phyloP scores from a whole-genome alignment of 2,329 filamentous ascomycete species.

The Epichloe bromicola region DNA sequence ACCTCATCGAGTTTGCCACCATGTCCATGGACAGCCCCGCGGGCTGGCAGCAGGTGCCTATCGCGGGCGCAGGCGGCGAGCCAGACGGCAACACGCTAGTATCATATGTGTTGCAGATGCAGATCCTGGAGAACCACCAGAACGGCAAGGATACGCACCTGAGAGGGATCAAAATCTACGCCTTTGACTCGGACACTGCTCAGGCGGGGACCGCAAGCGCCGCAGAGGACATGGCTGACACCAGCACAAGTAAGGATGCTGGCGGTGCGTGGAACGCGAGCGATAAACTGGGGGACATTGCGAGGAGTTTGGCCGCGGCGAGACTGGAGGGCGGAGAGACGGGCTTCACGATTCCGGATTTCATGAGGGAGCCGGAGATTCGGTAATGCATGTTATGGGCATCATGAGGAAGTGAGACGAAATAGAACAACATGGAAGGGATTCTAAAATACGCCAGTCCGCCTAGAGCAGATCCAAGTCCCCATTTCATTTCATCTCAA shows the following conservation, averaged over 20 bases:
- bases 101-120: slow-evolving; percentile 81
- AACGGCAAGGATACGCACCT: slow-evolving; percentile 99
- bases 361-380: slow-evolving; percentile 30
- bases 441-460: too few species aligned
- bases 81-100: slow-evolving; percentile 62
- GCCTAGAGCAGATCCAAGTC: too few species aligned
- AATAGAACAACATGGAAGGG: too few species aligned
- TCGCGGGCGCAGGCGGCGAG: slow-evolving; percentile 40
- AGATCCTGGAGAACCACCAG: slow-evolving; percentile 91
- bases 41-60: slow-evolving; percentile 82
- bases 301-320: slow-evolving; percentile 14
- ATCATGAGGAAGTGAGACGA: background rate
- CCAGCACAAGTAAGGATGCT: slow-evolving; percentile 6
- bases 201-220: slow-evolving; percentile 21
- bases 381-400: slow-evolving; percentile 14
- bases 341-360: slow-evolving; percentile 25
- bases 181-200: slow-evolving; percentile 37
- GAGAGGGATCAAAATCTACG: slow-evolving; percentile 78
- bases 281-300: slow-evolving; percentile 17
- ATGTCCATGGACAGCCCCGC: slow-evolving; percentile 67
- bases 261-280: slow-evolving; percentile 4
- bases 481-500: too few species aligned
- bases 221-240: slow-evolving; percentile 15
- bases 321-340: slow-evolving; percentile 21
- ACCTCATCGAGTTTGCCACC: slow-evolving; percentile 74